Percentiles rank a stretch among this genome's conserved stretches.
Conservation (phyloP, 306 rosid species). For the Prunus armeniaca region DNA sequence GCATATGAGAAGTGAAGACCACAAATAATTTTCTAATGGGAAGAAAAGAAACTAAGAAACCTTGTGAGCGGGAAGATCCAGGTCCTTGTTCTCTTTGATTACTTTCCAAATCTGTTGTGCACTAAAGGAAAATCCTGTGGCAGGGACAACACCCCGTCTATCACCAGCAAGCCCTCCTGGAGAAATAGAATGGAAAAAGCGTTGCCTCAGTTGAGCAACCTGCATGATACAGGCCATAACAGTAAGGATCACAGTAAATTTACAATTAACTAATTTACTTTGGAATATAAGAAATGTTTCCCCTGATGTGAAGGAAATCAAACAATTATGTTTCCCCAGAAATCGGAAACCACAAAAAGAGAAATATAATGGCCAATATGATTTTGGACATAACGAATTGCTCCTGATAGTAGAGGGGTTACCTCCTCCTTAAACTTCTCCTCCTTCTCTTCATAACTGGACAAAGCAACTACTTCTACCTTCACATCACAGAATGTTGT, state of each 20-base stretch:
- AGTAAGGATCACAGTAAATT: not conserved
- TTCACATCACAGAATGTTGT: constrained; percentile 30
- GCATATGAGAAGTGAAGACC: constrained; percentile 13
- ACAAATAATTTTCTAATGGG: constrained; percentile 12
- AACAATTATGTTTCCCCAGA: not conserved
- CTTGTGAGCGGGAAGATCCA: constrained; percentile 97
- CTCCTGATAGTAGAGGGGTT: constrained; percentile 21
- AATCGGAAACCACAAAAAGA: not conserved
- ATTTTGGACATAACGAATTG: constrained; percentile 7
- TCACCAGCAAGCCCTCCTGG: constrained; percentile 97
- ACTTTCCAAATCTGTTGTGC: constrained; percentile 85
- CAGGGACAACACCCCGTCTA: constrained; percentile 80
- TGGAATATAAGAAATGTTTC: not conserved
- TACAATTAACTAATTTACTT: not conserved
- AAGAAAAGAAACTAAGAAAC: constrained; percentile 34
- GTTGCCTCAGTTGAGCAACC: constrained; percentile 84
- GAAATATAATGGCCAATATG: not conserved
- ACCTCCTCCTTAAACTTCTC: constrained; percentile 90
- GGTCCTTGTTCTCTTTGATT: constrained; percentile 84
- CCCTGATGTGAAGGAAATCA: not conserved
- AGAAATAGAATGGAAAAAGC: constrained; percentile 66
- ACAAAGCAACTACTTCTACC: constrained; percentile 92
- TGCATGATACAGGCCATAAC: constrained; percentile 27
- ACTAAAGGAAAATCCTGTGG: constrained; percentile 79
- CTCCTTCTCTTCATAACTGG: constrained; percentile 87